phyloP scores from a whole-genome alignment of 176 grass and related monocot species.

The Themeda triandra region DNA sequence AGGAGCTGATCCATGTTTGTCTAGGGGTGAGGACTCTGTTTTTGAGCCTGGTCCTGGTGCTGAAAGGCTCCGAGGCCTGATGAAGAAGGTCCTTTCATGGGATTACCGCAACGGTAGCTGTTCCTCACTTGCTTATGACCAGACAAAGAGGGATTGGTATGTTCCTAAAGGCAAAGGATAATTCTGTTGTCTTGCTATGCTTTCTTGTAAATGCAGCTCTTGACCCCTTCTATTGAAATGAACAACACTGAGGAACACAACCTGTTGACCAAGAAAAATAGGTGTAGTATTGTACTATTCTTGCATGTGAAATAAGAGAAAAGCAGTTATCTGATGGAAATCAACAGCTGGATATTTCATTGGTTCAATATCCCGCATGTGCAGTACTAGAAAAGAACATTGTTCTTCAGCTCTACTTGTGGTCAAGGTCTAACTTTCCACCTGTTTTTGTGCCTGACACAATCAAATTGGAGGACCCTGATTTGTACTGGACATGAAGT shows the following conservation, averaged over 20 bases:
- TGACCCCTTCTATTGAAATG: constrained; percentile 29
- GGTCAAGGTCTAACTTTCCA: background rate
- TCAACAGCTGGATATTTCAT: background rate
- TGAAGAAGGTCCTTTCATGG: constrained; percentile 63
- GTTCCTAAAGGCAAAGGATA: constrained; percentile 33
- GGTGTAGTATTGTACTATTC: background rate
- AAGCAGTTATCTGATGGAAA: background rate
- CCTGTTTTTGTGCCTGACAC: background rate
- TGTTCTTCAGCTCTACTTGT: background rate
- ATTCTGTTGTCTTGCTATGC: background rate
- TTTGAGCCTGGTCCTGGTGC: constrained; percentile 66
- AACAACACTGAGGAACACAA: constrained; percentile 12
- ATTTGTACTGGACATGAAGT: background rate
- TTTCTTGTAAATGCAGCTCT: constrained; percentile 36
- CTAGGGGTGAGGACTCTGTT: constrained; percentile 50
- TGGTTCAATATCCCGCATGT: background rate
- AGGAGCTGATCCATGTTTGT: constrained; percentile 58
- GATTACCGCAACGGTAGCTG: constrained; percentile 77
- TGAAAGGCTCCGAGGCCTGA: constrained; percentile 61
- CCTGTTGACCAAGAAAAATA: constrained; percentile 33
- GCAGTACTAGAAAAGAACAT: background rate
- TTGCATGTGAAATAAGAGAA: background rate
- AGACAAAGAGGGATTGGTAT: constrained; percentile 80
- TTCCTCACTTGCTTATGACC: constrained; percentile 67
- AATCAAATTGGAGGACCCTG: background rate